These are phyloP conservation scores for Pinus taeda DNA, from an alignment of 75 land plant genomes.

Conservation along the genomic window DNA sequence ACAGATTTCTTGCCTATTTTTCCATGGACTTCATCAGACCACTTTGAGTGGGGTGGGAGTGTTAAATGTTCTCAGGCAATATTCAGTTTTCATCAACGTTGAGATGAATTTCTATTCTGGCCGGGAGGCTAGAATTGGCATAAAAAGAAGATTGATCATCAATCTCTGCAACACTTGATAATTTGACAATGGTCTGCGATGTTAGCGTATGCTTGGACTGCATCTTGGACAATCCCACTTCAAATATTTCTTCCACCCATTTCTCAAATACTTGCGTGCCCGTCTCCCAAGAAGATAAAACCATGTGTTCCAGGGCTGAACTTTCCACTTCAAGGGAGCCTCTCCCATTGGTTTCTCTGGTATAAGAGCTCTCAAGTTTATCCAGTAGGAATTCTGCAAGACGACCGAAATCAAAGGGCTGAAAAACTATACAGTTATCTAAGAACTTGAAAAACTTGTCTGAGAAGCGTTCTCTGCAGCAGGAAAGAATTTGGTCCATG, in stretches of 20 bases:
- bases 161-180: not conserved
- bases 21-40: no score
- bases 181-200: not conserved
- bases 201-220: not conserved
- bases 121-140: not conserved
- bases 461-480: not conserved
- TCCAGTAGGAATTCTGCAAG: not conserved
- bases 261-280: not conserved
- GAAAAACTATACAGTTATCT: not conserved
- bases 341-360: not conserved
- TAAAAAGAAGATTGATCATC: not conserved
- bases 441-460: not conserved
- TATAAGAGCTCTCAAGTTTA: not conserved
- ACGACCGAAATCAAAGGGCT: not conserved
- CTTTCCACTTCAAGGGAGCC: not conserved
- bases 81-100: not conserved
- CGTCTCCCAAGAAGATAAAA: not conserved
- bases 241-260: constrained; percentile 4
- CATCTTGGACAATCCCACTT: not conserved
- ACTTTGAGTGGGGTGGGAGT: no score
- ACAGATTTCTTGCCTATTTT: no score
- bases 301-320: not conserved
- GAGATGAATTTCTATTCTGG: not conserved
- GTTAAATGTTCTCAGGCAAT: no score
- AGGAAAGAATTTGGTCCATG: not conserved